Conservation (phyloP, 352 stramenopile genomes). For the Phytophthora tubulina region DNA sequence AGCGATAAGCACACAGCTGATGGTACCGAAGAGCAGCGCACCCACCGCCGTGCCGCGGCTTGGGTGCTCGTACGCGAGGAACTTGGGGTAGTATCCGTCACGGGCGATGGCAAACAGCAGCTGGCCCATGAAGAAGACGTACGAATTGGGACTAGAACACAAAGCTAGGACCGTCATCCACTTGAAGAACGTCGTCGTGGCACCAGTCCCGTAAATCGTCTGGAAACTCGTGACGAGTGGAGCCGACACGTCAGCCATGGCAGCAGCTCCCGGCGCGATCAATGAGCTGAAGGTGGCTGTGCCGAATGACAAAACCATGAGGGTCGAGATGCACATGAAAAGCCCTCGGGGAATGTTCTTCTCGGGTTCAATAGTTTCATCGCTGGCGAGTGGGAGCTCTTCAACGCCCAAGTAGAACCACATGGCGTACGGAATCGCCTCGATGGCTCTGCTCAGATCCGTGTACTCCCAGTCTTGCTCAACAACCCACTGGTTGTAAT, state of each 20-base stretch:
- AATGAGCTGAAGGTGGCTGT: conserved; percentile 67
- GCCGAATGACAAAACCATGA: conserved; percentile 59
- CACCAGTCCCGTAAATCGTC: conserved; percentile 61
- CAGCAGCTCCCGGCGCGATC: conserved; percentile 54
- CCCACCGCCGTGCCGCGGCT: conserved; percentile 51
- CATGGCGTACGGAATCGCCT: conserved; percentile 66
- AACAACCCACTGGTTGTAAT: conserved; percentile 63
- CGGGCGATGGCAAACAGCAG: conserved; percentile 67
- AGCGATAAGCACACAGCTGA: conserved; percentile 47
- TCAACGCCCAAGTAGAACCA: conserved; percentile 62
- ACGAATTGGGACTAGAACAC: conserved; percentile 69
- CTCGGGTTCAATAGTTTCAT: conserved; percentile 37
- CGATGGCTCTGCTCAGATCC: conserved; percentile 53
- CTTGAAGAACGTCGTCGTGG: conserved; percentile 62
- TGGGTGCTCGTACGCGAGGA: conserved; percentile 49
- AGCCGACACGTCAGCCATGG: conserved; percentile 52
- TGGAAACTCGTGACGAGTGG: conserved; percentile 50
- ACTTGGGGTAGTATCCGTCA: conserved; percentile 60
- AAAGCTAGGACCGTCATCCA: conserved; percentile 68
- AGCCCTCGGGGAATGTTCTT: conserved; percentile 46
- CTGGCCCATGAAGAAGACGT: conserved; percentile 77
- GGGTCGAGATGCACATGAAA: conserved; percentile 62
- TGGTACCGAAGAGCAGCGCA: conserved; percentile 55
- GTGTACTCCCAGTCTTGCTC: conserved; percentile 67
- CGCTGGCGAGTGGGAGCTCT: conserved; percentile 38